Conservation (phyloP, 352 stramenopile species). For the Saprolegnia parasitica region DNA sequence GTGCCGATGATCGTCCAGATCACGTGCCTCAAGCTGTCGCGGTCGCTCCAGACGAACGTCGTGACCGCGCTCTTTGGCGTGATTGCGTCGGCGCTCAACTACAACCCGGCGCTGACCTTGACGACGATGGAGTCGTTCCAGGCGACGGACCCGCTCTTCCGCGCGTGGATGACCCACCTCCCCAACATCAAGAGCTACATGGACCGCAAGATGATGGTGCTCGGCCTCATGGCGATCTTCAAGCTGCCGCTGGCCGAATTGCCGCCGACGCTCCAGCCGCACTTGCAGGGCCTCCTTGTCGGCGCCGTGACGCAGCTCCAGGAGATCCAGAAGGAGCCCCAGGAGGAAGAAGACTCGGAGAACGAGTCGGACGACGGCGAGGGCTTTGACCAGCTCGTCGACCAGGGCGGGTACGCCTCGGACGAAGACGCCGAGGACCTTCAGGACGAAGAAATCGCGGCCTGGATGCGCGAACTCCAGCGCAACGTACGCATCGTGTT, state of each 20-base stretch:
- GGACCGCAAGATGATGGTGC: constrained; percentile 90
- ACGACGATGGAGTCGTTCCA: constrained; percentile 82
- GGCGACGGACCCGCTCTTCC: constrained; percentile 86
- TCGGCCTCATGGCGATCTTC: constrained; percentile 90
- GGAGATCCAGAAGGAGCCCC: constrained; percentile 62
- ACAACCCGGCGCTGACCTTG: constrained; percentile 90
- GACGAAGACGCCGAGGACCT: constrained; percentile 90
- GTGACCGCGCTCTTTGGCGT: constrained; percentile 87
- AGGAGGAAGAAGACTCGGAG: constrained; percentile 52
- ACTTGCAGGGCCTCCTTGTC: constrained; percentile 86
- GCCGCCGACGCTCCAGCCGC: constrained; percentile 70
- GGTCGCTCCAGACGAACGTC: constrained; percentile 50
- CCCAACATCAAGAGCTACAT: constrained; percentile 77
- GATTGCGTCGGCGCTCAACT: constrained; percentile 89
- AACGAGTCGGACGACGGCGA: constrained; percentile 40
- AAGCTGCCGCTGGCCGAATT: constrained; percentile 80
- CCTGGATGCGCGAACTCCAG: constrained; percentile 87
- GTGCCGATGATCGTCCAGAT: constrained; percentile 70
- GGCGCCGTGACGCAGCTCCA: constrained; percentile 82
- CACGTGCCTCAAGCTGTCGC: constrained; percentile 48
- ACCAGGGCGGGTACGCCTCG: constrained; percentile 88
- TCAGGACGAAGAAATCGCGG: constrained; percentile 91
- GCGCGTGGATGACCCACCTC: constrained; percentile 88
- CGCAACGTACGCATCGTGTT: constrained; percentile 43
- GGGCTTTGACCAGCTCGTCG: constrained; percentile 80